Evolutionary conservation across 192 early-diverging fungal genomes (phyloP).

Genomic region (Coemansia sp.): DNA sequence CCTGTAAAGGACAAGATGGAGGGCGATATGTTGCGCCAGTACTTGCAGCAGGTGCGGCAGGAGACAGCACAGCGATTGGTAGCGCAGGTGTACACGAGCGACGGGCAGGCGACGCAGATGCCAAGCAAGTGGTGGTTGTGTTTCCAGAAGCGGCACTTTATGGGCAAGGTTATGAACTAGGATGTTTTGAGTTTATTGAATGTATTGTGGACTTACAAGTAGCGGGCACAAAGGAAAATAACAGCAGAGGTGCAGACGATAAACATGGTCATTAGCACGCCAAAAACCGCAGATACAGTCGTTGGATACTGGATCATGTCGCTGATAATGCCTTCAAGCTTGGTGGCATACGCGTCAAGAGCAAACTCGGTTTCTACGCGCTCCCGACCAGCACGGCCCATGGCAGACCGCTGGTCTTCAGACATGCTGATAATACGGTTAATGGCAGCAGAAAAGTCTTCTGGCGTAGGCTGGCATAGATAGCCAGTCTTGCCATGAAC

Average conservation of each 20-base stretch:
- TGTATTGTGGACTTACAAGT: neutral
- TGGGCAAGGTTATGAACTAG: conserved; percentile 76
- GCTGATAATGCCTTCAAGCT: conserved; percentile 64
- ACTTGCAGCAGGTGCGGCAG: conserved; percentile 86
- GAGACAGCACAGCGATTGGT: conserved; percentile 77
- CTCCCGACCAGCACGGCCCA: conserved; percentile 67
- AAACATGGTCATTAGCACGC: conserved; percentile 33
- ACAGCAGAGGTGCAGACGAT: conserved; percentile 23
- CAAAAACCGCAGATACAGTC: conserved; percentile 25
- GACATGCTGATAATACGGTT: conserved; percentile 48
- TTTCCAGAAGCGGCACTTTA: conserved; percentile 99
- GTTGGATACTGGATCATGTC: conserved; percentile 36
- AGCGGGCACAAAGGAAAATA: neutral
- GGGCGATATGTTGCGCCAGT: conserved; percentile 80
- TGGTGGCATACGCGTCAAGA: conserved; percentile 61
- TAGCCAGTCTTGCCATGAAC: conserved; percentile 72
- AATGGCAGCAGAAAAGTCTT: conserved; percentile 67
- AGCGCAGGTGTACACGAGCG: conserved; percentile 73
- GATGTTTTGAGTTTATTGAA: neutral
- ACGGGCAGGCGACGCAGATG: conserved; percentile 40
- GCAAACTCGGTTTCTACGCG: conserved; percentile 65
- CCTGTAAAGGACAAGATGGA: conserved; percentile 68
- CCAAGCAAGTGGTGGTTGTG: conserved; percentile 99
- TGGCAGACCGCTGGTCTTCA: conserved; percentile 23
- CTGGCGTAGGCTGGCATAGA: conserved; percentile 59